Conservation (phyloP, 768 basidiomycete genomes). For the Lactarius hatsudake region DNA sequence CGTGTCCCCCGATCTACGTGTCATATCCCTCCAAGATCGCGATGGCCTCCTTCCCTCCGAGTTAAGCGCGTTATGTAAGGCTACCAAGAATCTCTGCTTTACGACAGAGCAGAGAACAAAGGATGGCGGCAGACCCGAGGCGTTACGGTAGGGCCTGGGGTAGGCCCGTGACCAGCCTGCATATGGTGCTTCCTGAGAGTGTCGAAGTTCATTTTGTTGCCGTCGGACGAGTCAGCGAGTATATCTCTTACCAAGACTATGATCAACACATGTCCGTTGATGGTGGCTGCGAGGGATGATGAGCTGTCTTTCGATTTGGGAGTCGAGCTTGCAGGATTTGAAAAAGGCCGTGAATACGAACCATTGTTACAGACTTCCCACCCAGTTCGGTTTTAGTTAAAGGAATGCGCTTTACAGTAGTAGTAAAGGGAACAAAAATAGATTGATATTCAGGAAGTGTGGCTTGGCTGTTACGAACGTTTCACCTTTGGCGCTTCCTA, state of each 20-base stretch:
- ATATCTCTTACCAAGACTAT: too few species aligned
- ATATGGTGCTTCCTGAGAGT: too few species aligned
- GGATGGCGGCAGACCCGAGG: background rate
- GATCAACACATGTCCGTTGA: too few species aligned
- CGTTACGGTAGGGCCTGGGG: conserved; percentile 1
- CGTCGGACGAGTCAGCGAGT: too few species aligned
- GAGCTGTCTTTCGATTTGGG: too few species aligned
- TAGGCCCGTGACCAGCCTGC: background rate
- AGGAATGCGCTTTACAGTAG: too few species aligned
- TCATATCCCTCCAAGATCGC: conserved; percentile 65
- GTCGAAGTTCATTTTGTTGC: too few species aligned
- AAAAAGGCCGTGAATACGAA: too few species aligned
- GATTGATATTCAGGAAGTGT: background rate
- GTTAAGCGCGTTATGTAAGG: conserved; percentile 76
- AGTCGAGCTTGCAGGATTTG: too few species aligned
- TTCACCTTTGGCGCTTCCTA: conserved; percentile 26
- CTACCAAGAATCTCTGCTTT: conserved; percentile 38
- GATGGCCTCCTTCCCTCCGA: conserved; percentile 76
- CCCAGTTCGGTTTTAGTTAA: too few species aligned
- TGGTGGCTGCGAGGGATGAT: too few species aligned
- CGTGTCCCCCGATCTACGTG: conserved; percentile 52
- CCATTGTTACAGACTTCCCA: too few species aligned
- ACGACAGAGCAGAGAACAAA: background rate
- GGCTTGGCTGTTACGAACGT: background rate
- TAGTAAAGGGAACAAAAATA: background rate